Evolutionary conservation across 176 grass and related monocot genomes (phyloP), one percentile per base, ranked within the genome.

Genomic region (Thalia dealbata): DNA sequence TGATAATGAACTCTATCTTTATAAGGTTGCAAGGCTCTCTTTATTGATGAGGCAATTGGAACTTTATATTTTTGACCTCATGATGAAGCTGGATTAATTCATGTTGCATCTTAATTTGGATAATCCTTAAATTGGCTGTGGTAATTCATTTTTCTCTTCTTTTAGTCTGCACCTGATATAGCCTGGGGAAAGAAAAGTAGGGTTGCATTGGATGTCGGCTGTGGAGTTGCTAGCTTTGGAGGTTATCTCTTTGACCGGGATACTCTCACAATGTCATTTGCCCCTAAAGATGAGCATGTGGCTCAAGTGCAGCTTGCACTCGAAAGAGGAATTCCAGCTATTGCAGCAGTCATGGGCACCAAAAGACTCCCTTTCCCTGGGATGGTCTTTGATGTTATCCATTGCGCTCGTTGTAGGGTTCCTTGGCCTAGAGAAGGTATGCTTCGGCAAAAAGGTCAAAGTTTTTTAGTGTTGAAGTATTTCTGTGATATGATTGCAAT

Each of bases 241-340:
- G 95, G 95, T 8, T 93, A 72, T 83, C 67, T 93, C 48, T 99
- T 99, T 64, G 95, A 99, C 32, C 81, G 83, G 41, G 95, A 81
- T 72, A 69, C 70, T 71, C 87, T 99, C 6, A 88, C 95, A 52
- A 99, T 99, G 95, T 99, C 95, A 16, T 74, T 99, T 30, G 95
- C 95, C 27, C 95, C 95, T 46, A 99, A 93, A 59, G 95, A 93
- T 77, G 95, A 99, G 85, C 90, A 99, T 77, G 95, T 91, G 77
- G 95, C 95, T 67, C 95, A 99, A 83, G 95, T 99, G 62, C 95
- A 99, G 75, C 93, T 99, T 81, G 95, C 95, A 61, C 78, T 99
- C 59, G 90, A 99, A 85, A 79, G 95, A 5, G 95, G 90, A n/a
- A 91, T 99, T 72, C 95, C 95, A 46, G 95, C 90, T 22, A 87